phyloP scores from a whole-genome alignment of 345 rosid genomes.

The Camelina laxa region DNA sequence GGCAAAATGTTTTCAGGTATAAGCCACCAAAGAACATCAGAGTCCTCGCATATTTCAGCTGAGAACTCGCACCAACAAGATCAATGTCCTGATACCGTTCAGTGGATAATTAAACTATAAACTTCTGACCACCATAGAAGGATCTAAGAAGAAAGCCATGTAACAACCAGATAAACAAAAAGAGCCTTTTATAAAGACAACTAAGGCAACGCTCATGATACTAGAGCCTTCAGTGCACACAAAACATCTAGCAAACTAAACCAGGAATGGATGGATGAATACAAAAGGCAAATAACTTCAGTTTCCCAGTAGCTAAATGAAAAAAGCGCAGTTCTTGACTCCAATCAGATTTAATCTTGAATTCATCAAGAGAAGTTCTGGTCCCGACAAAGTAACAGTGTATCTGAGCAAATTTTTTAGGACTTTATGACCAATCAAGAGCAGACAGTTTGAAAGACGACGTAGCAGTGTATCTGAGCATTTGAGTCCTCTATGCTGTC shows the following conservation, averaged over 20 bases:
- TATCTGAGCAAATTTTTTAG: neutral
- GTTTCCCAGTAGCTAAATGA: neutral
- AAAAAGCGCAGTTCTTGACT: neutral
- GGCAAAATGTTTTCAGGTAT: neutral
- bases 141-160: slow-evolving; percentile 39
- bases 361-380: neutral
- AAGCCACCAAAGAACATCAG: slow-evolving; percentile 1
- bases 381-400: neutral
- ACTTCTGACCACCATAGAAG: slow-evolving; percentile 43
- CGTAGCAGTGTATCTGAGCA: neutral
- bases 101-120: neutral
- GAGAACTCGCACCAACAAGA: slow-evolving; percentile 14
- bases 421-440: neutral
- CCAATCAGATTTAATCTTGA: neutral
- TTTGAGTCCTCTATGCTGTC: slow-evolving; percentile 1
- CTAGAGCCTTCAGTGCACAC: neutral
- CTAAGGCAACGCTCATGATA: slow-evolving; percentile 21
- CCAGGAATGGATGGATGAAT: neutral
- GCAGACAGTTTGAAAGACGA: neutral
- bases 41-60: slow-evolving; percentile 6
- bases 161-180: slow-evolving; percentile 45
- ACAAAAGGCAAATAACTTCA: neutral
- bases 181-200: slow-evolving; percentile 40
- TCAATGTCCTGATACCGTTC: neutral
- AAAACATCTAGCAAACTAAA: neutral